A percentile compares a stretch with the other conserved stretches of the same genome.
Evolutionary conservation across 805 yeast species (phyloP).

Genomic region (Candida ascalaphidarum): DNA sequence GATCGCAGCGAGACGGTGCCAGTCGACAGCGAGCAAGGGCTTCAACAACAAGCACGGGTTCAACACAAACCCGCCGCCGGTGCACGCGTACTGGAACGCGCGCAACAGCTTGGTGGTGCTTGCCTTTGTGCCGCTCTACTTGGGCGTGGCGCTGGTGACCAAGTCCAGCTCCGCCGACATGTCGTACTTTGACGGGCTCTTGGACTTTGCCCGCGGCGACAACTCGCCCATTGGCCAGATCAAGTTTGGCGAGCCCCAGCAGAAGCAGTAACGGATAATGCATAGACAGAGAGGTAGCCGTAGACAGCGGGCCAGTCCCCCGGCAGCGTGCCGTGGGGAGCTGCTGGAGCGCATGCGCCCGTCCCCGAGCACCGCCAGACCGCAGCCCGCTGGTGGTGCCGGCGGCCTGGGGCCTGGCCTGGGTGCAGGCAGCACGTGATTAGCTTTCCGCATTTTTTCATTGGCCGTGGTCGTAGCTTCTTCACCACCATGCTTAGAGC

Average conservation of each 20-base stretch:
- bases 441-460: slow-evolving; percentile 5
- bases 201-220: slow-evolving; percentile 27
- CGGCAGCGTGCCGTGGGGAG: no score
- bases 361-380: no score
- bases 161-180: slow-evolving; percentile 20
- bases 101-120: slow-evolving; percentile 27
- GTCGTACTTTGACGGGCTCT: slow-evolving; percentile 15
- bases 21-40: slow-evolving; percentile 16
- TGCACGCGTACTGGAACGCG: slow-evolving; percentile 36
- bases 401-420: background rate
- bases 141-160: slow-evolving; percentile 21
- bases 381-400: no score
- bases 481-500: slow-evolving; percentile 18
- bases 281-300: no score
- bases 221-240: slow-evolving; percentile 29
- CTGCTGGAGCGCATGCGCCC: no score
- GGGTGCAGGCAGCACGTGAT: no score
- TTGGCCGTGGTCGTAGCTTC: slow-evolving; percentile 2
- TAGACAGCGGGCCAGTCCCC: no score
- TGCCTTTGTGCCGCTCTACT: slow-evolving; percentile 29
- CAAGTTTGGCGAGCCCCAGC: slow-evolving; percentile 31
- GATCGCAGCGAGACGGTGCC: slow-evolving; percentile 24
- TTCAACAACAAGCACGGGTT: slow-evolving; percentile 35
- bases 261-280: slow-evolving; percentile 3
- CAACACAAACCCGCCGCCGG: slow-evolving; percentile 36